Conservation (phyloP, 805 yeast species). For the Kluyveromyces dobzhanskii region DNA sequence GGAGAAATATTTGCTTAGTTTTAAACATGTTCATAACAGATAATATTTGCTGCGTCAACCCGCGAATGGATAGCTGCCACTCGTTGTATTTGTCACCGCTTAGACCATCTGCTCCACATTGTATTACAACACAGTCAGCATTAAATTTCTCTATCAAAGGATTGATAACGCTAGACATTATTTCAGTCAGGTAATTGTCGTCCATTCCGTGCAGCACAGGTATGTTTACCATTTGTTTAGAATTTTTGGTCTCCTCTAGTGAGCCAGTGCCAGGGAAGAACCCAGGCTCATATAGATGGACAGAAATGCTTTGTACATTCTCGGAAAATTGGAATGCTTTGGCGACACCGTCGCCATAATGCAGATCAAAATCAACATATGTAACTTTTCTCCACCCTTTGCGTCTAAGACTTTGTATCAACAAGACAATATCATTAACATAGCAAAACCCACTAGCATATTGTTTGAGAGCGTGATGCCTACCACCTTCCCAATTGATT, state of each 20-base stretch:
- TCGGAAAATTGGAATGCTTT: constrained; percentile 49
- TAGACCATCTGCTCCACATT: constrained; percentile 70
- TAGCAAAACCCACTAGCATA: constrained; percentile 67
- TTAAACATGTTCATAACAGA: constrained; percentile 20
- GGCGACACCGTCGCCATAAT: constrained; percentile 78
- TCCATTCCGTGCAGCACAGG: constrained; percentile 51
- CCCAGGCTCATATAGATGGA: constrained; percentile 57
- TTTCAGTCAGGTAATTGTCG: constrained; percentile 34
- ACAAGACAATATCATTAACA: constrained; percentile 57
- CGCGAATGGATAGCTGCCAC: constrained; percentile 60
- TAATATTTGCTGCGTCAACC: constrained; percentile 33
- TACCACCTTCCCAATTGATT: constrained; percentile 73
- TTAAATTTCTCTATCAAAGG: constrained; percentile 33
- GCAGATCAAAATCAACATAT: constrained; percentile 66
- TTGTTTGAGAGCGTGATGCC: constrained; percentile 55
- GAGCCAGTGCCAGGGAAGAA: constrained; percentile 70
- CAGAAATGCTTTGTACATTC: constrained; percentile 50
- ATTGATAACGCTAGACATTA: constrained; percentile 35
- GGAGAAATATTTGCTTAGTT: constrained; percentile 24
- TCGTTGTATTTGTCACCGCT: constrained; percentile 53
- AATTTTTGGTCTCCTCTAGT: constrained; percentile 30
- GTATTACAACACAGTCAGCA: constrained; percentile 53
- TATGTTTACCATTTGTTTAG: constrained; percentile 39
- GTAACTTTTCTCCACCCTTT: constrained; percentile 37
- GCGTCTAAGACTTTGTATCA: constrained; percentile 43